A percentile compares a stretch with the other conserved stretches of the same genome.
These are phyloP conservation scores for Vanderwaltozyma verrucispora DNA, from an alignment of 805 yeast species.

Conservation along the genomic window DNA sequence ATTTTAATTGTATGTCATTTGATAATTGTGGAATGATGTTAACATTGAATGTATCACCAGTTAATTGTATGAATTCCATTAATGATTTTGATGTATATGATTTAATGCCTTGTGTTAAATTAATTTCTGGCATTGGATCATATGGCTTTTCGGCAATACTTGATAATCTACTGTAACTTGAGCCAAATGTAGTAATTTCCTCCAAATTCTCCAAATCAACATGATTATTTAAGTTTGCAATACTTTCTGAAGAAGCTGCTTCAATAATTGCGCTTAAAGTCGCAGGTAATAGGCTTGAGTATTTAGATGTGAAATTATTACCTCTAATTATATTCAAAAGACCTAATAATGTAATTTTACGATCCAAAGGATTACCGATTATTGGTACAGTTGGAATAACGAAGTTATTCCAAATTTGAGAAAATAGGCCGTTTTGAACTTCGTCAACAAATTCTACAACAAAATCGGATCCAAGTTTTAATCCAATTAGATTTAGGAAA, in stretches of 20 bases:
- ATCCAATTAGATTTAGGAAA: constrained; percentile 47
- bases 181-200: constrained; percentile 76
- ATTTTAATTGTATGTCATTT: constrained; percentile 16
- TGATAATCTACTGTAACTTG: constrained; percentile 65
- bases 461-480: constrained; percentile 41
- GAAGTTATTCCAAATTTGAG: constrained; percentile 36
- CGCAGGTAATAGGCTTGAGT: constrained; percentile 32
- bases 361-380: constrained; percentile 43
- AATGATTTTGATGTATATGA: constrained; percentile 14
- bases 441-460: constrained; percentile 55
- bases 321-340: constrained; percentile 18
- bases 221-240: constrained; percentile 31
- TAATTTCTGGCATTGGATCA: constrained; percentile 60
- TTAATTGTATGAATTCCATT: constrained; percentile 13
- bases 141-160: constrained; percentile 49
- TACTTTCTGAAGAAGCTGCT: constrained; percentile 30
- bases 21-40: constrained; percentile 21
- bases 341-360: constrained; percentile 45
- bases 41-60: constrained; percentile 11
- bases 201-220: constrained; percentile 42
- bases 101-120: constrained; percentile 20
- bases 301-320: constrained; percentile 35
- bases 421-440: constrained; percentile 53
- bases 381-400: constrained; percentile 33
- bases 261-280: constrained; percentile 37